Conservation (phyloP, 2,329 filamentous ascomycete genomes). For the Cercospora citrullina region DNA sequence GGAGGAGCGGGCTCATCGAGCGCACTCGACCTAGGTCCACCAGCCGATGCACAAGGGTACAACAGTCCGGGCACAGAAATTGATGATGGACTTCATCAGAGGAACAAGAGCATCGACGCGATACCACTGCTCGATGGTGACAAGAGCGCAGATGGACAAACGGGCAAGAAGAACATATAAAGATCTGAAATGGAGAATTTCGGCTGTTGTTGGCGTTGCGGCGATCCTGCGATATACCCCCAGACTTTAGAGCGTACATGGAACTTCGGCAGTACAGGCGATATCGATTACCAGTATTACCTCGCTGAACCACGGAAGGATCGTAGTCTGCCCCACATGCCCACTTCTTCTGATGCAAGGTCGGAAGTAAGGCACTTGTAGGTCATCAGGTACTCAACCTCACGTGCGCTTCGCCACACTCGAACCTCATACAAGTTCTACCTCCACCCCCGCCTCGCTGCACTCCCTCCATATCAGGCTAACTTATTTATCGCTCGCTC, state of each 20-base stretch:
- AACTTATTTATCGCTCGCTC: not conserved
- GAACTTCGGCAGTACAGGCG: slow-evolving; percentile 1
- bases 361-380: not conserved
- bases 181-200: not conserved
- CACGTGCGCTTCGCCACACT: not conserved
- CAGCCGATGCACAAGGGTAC: slow-evolving; percentile 23
- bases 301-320: not conserved
- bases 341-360: not conserved
- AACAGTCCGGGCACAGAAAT: slow-evolving; percentile 12
- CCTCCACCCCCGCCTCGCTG: not conserved
- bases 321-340: not conserved
- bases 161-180: slow-evolving; percentile 8
- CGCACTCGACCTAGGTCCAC: slow-evolving; percentile 37
- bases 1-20: slow-evolving; percentile 24
- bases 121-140: slow-evolving; percentile 8
- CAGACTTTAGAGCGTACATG: not conserved
- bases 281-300: slow-evolving; percentile 1
- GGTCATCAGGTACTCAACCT: not conserved
- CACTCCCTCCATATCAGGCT: not conserved
- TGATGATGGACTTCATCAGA: slow-evolving; percentile 9
- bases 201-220: not conserved
- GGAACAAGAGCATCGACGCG: slow-evolving; percentile 5
- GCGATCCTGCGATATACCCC: slow-evolving; percentile 3
- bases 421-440: not conserved
- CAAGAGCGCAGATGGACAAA: not conserved